These are phyloP conservation scores for Aquilaria sinensis DNA, from an alignment of 345 rosid genomes.

Conservation along the genomic window DNA sequence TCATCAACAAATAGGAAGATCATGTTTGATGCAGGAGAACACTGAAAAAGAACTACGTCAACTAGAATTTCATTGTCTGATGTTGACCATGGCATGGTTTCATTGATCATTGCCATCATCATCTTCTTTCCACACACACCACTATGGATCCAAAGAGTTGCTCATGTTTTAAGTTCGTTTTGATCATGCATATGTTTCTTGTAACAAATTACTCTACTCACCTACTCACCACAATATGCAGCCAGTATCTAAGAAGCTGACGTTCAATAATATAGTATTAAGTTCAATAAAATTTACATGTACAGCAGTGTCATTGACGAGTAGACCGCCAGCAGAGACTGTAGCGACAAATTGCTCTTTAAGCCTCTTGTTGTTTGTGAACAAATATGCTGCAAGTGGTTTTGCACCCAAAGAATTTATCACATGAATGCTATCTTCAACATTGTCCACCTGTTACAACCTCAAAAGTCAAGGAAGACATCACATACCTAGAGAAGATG, in stretches of 20 bases:
- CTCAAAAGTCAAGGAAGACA: conserved; percentile 1
- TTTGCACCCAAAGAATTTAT: conserved; percentile 70
- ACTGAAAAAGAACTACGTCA: background rate
- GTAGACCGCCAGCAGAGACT: conserved; percentile 84
- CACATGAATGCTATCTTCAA: conserved; percentile 73
- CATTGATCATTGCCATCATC: too few species aligned
- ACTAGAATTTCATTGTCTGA: too few species aligned
- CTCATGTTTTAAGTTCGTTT: too few species aligned
- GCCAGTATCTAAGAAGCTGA: too few species aligned
- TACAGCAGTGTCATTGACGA: conserved; percentile 71
- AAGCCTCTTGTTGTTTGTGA: conserved; percentile 67
- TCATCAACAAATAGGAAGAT: background rate
- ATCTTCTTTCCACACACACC: too few species aligned
- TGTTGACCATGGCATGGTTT: too few species aligned
- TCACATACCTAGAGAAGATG: background rate
- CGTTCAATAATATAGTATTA: too few species aligned
- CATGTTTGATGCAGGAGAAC: background rate
- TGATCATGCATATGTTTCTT: background rate
- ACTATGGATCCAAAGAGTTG: too few species aligned
- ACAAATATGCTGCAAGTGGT: conserved; percentile 94
- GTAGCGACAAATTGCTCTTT: conserved; percentile 55
- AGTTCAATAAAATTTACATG: conserved; percentile 42
- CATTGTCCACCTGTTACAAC: conserved; percentile 51
- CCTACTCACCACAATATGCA: too few species aligned
- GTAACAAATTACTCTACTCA: too few species aligned